Evolutionary conservation across 176 grass and related monocot species (phyloP), one percentile per base, ranked within the genome.

Genomic region (Saccharum officinarum): DNA sequence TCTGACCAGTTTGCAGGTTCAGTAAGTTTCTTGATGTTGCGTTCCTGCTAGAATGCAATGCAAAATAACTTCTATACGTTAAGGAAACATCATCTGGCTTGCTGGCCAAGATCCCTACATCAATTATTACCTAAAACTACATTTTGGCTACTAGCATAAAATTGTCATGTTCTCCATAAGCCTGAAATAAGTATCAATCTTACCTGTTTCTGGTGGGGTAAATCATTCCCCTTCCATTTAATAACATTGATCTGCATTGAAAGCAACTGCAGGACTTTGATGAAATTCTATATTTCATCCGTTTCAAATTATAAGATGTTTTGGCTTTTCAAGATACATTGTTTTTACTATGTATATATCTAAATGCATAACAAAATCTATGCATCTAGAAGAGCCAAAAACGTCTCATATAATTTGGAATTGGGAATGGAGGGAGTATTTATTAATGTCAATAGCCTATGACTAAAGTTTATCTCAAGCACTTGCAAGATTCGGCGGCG

Each of bases 141-240:
- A 37, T 20, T 68, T 68, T 17, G 16, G 15, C 16, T 18, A 68
- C 66, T 37, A 68, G 66, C 16, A 37, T 0, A 60, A 54, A 83
- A 42, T 18, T 12, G 4, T 7, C 75, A 88, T 10, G 55, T 84
- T 73, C 40, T 78, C 16, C 52, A 15, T 39, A 64, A 50, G 67
- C 76, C 63, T 80, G 10, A 64, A 84, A 49, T 20, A 8, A n/a
- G 40, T 69, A 64, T 71, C 79, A 34, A 61, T 50, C 47, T 82
- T 28, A 50, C 3, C 5, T 4, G 13, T 62, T 82, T 69, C 20
- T 61, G 20, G 49, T 38, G 46, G 63, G 33, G 66, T 70, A 82
- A 78, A 69, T 6, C 3, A 64, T 1, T 30, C 9, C 20, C 30
- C 14, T 61, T 75, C 30, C 20, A 50, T 75, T 69, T 69, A 69